Conservation (phyloP, 2,329 filamentous ascomycete genomes). For the Penicillium rolfsii region DNA sequence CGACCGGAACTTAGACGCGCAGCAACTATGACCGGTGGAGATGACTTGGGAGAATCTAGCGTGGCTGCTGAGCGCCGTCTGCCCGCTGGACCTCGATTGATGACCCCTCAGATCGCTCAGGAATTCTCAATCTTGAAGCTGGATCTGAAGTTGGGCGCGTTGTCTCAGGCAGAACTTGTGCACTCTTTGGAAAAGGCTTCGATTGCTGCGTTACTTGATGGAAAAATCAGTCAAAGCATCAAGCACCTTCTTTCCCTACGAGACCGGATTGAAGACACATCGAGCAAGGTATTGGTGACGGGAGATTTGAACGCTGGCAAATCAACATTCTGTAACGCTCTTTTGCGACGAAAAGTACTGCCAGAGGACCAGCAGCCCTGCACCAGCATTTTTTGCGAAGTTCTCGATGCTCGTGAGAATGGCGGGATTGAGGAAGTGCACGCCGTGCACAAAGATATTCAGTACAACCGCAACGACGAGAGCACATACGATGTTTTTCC, state of each 20-base stretch:
- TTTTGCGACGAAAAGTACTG: conserved; percentile 85
- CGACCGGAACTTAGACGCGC: conserved; percentile 67
- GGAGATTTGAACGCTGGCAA: conserved; percentile 97
- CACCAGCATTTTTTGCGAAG: conserved; percentile 97
- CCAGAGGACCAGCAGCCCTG: conserved; percentile 98
- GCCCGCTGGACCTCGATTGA: conserved; percentile 73
- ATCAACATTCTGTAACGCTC: conserved; percentile 98
- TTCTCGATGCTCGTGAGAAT: conserved; percentile 89
- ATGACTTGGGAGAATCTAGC: conserved; percentile 70
- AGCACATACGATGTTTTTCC: conserved; percentile 88
- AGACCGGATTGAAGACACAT: conserved; percentile 94
- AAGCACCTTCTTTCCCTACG: conserved; percentile 84
- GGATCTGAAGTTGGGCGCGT: conserved; percentile 83
- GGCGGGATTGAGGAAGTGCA: conserved; percentile 92
- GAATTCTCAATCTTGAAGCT: conserved; percentile 96
- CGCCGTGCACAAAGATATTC: conserved; percentile 78
- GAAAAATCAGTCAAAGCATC: conserved; percentile 91
- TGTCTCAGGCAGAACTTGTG: conserved; percentile 87
- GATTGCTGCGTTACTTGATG: conserved; percentile 86
- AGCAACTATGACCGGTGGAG: conserved; percentile 69
- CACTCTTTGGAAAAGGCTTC: conserved; percentile 93
- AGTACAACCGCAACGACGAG: conserved; percentile 88
- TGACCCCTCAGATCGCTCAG: conserved; percentile 89
- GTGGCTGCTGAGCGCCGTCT: conserved; percentile 65
- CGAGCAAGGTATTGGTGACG: conserved; percentile 94